phyloP scores from a whole-genome alignment of 208 protist species.

The Naegleria gruberi region DNA sequence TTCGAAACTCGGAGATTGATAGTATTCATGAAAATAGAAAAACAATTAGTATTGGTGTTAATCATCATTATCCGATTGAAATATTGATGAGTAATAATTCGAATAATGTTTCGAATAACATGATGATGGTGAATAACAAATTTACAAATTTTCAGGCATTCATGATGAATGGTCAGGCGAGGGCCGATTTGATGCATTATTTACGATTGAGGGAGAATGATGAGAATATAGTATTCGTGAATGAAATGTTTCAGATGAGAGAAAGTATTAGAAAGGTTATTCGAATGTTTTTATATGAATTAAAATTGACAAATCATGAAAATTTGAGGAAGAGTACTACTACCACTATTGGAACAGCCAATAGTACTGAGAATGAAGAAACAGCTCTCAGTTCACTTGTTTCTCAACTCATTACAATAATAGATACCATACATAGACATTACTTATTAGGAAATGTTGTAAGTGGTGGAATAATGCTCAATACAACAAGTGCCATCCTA shows the following conservation, averaged over 20 bases:
- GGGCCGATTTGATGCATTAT: neutral
- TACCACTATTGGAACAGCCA: neutral
- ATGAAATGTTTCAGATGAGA: neutral
- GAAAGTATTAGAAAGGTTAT: neutral
- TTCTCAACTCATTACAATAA: too few species aligned
- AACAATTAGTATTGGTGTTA: too few species aligned
- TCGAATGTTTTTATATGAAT: neutral
- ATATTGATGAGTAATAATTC: too few species aligned
- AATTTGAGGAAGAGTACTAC: neutral
- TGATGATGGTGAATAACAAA: neutral
- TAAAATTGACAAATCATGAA: neutral
- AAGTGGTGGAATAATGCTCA: neutral
- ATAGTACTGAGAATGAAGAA: neutral
- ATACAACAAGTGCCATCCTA: neutral
- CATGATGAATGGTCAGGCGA: neutral
- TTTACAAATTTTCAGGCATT: neutral
- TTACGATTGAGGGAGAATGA: neutral
- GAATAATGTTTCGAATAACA: too few species aligned
- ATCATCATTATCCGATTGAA: too few species aligned
- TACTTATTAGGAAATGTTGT: neutral
- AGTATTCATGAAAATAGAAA: too few species aligned
- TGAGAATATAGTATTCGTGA: neutral
- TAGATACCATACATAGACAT: too few species aligned
- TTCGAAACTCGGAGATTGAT: too few species aligned
- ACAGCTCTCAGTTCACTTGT: too few species aligned